phyloP scores from a whole-genome alignment of 176 grass and related monocot genomes.

The Phragmites australis region DNA sequence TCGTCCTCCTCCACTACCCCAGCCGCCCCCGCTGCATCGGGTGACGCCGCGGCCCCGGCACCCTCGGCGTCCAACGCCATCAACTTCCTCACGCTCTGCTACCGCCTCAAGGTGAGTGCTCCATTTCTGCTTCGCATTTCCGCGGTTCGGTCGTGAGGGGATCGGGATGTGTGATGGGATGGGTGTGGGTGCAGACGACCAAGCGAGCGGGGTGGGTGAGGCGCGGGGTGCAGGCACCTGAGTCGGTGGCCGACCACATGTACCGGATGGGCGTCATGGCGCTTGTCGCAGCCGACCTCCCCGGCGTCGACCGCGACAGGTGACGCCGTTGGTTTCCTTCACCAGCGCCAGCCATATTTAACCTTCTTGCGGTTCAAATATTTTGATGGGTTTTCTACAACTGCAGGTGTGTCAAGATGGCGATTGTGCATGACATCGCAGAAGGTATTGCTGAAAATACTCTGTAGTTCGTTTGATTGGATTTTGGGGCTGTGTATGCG shows the following conservation, averaged over 20 bases:
- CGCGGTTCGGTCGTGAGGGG: not conserved
- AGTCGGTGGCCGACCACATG: conserved; percentile 98
- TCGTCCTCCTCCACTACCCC: conserved; percentile 36
- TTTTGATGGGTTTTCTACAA: not conserved
- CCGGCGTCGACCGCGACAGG: conserved; percentile 87
- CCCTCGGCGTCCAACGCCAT: conserved; percentile 63
- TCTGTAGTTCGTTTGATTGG: not conserved
- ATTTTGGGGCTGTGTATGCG: not conserved
- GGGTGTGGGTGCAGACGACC: conserved; percentile 58
- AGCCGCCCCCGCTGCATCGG: conserved; percentile 12
- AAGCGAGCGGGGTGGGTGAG: conserved; percentile 89
- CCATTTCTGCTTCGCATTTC: not conserved
- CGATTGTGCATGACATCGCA: conserved; percentile 94
- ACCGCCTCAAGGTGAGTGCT: conserved; percentile 80
- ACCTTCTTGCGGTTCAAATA: too few relatives aligned
- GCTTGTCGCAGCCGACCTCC: conserved; percentile 81
- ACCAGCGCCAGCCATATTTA: not conserved
- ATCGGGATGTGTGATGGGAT: not conserved
- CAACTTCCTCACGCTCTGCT: conserved; percentile 95
- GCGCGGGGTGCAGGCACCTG: conserved; percentile 70
- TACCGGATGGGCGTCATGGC: conserved; percentile 98
- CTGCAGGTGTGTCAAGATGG: conserved; percentile 89
- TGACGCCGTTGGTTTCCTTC: conserved; percentile 1
- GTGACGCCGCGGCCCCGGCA: conserved; percentile 7
- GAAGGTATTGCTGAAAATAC: conserved; percentile 51